A percentile compares a stretch with the other conserved stretches of the same genome.
Conservation (phyloP, 164 flowering plant genomes). For the Sextonia rubra region DNA sequence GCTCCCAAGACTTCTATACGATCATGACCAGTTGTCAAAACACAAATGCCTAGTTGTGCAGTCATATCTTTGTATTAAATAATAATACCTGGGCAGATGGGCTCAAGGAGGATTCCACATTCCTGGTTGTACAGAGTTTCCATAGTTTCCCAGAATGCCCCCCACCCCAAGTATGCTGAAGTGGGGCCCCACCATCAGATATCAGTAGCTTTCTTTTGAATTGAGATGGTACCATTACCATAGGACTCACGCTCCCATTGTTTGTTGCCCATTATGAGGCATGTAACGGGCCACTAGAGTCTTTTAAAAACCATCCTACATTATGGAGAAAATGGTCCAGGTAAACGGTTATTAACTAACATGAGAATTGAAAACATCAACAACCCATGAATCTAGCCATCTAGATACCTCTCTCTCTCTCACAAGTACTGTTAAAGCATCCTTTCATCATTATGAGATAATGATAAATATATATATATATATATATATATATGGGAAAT, state of each 20-base stretch:
- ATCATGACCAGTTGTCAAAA: conserved; percentile 4
- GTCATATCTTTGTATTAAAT: not conserved
- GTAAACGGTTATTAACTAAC: too few relatives aligned
- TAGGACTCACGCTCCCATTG: not conserved
- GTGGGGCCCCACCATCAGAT: not conserved
- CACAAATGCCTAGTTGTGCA: not conserved
- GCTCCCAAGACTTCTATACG: conserved; percentile 6
- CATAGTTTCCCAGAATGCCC: not conserved
- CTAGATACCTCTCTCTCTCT: too few relatives aligned
- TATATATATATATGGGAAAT: too few relatives aligned
- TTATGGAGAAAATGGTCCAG: not conserved
- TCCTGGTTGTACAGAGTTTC: not conserved
- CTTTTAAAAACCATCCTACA: not conserved
- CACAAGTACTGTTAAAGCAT: too few relatives aligned
- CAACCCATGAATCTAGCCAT: not conserved
- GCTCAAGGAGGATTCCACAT: not conserved
- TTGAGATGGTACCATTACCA: not conserved
- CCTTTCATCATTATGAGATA: too few relatives aligned
- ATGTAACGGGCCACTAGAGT: not conserved
- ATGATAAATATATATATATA: too few relatives aligned
- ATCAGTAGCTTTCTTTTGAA: not conserved
- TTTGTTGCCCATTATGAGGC: not conserved
- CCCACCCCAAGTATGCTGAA: not conserved
- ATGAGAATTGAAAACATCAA: too few relatives aligned
- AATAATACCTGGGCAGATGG: not conserved